A percentile compares a stretch with the other conserved stretches of the same genome.
phyloP scores from a whole-genome alignment of 768 basidiomycete genomes.

The Pleurotus sapidus region DNA sequence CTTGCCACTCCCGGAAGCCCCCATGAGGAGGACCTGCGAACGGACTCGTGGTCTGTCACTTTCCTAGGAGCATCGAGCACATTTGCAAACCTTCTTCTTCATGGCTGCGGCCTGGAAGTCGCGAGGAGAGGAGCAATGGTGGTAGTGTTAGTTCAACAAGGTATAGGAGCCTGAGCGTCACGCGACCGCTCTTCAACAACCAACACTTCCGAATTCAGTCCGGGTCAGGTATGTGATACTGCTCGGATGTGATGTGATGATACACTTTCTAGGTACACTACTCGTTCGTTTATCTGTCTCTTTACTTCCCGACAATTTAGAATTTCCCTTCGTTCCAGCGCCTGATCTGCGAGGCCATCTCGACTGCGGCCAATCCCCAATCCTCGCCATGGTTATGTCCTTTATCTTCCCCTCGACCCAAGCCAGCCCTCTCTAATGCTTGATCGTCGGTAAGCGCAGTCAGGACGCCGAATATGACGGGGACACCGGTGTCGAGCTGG shows the following conservation, averaged over 20 bases:
- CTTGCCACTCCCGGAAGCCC: constrained; percentile 91
- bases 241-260: background rate
- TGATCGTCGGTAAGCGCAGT: constrained; percentile 93
- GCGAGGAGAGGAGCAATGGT: background rate
- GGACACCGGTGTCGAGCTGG: constrained; percentile 89
- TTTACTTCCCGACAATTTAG: constrained; percentile 6
- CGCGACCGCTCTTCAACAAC: no score
- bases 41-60: background rate
- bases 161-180: background rate
- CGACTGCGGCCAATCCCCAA: constrained; percentile 96
- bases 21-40: constrained; percentile 91
- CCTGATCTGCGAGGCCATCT: constrained; percentile 73
- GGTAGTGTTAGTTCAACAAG: constrained; percentile 1
- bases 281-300: background rate
- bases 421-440: constrained; percentile 90
- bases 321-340: constrained; percentile 75
- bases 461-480: constrained; percentile 95
- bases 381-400: constrained; percentile 98
- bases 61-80: constrained; percentile 5
- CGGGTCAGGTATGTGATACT: no score
- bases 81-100: constrained; percentile 59
- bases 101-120: constrained; percentile 24
- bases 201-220: no score
- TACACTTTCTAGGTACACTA: background rate
- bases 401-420: constrained; percentile 64